A percentile compares a stretch with the other conserved stretches of the same genome.
Conservation (phyloP, 352 stramenopile genomes). For the Phytophthora fragariae region DNA sequence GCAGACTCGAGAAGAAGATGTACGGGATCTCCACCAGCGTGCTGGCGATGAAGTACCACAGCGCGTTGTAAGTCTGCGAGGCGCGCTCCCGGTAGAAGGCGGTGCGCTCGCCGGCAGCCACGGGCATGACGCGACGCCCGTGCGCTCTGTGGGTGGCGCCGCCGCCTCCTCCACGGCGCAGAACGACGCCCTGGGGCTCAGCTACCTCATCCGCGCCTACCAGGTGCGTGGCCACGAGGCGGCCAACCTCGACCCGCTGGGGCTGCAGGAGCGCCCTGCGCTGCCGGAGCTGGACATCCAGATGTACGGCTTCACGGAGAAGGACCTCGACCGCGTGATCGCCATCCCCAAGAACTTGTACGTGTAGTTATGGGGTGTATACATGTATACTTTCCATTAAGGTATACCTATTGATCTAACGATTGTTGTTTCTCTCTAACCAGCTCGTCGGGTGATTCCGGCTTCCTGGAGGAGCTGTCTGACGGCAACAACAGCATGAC, state of each 20-base stretch:
- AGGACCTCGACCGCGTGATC: slow-evolving; percentile 91
- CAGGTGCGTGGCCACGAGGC: slow-evolving; percentile 97
- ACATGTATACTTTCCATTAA: neutral
- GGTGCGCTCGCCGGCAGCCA: too few species aligned
- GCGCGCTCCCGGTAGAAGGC: too few species aligned
- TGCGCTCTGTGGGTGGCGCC: slow-evolving; percentile 52
- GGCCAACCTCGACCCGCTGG: slow-evolving; percentile 98
- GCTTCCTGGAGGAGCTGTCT: slow-evolving; percentile 88
- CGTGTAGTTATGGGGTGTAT: slow-evolving; percentile 23
- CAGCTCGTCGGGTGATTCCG: slow-evolving; percentile 87
- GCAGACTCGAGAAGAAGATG: too few species aligned
- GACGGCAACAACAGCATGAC: slow-evolving; percentile 88
- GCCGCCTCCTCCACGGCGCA: slow-evolving; percentile 49
- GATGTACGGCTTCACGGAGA: slow-evolving; percentile 93
- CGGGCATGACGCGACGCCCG: slow-evolving; percentile 40
- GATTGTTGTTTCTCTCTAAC: slow-evolving; percentile 1
- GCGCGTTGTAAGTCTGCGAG: too few species aligned
- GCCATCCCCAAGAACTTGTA: slow-evolving; percentile 90
- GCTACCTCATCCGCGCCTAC: slow-evolving; percentile 98
- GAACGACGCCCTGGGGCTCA: slow-evolving; percentile 92
- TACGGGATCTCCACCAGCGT: too few species aligned
- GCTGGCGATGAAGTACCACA: too few species aligned
- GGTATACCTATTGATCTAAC: too few species aligned
- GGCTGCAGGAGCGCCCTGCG: slow-evolving; percentile 71
- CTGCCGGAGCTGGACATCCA: slow-evolving; percentile 91